Conservation (phyloP, 129 eudicot species). For the Arctium minus region DNA sequence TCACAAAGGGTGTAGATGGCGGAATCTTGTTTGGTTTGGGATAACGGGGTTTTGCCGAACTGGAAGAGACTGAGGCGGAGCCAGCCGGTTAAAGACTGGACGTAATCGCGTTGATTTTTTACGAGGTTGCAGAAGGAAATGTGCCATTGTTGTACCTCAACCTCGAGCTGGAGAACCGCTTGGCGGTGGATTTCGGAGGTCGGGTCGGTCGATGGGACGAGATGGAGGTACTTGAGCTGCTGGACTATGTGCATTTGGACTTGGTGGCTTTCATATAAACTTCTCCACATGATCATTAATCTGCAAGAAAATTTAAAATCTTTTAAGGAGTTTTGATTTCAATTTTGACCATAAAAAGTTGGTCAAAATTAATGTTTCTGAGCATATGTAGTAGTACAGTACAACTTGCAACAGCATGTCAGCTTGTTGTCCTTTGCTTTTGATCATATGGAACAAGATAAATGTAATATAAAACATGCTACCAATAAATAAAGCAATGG, state of each 20-base stretch:
- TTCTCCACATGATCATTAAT: slow-evolving; percentile 90
- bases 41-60: slow-evolving; percentile 42
- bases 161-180: slow-evolving; percentile 83
- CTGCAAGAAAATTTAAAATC: slow-evolving; percentile 31
- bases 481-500: not conserved
- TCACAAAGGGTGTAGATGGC: slow-evolving; percentile 84
- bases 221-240: slow-evolving; percentile 77
- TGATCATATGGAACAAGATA: slow-evolving; percentile 7
- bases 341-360: not conserved
- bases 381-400: slow-evolving; percentile 7
- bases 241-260: slow-evolving; percentile 91
- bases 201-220: slow-evolving; percentile 54
- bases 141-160: slow-evolving; percentile 94
- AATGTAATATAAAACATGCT: slow-evolving; percentile 4
- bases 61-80: slow-evolving; percentile 96
- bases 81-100: slow-evolving; percentile 91
- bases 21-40: slow-evolving; percentile 59
- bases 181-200: slow-evolving; percentile 89
- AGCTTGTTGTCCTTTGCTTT: slow-evolving; percentile 1
- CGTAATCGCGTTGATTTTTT: slow-evolving; percentile 79
- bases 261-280: slow-evolving; percentile 92
- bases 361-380: slow-evolving; percentile 3
- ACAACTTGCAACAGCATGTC: not conserved
- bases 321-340: not conserved
- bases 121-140: slow-evolving; percentile 72